phyloP scores from a whole-genome alignment of 257 asterid species.

The Plantago major region DNA sequence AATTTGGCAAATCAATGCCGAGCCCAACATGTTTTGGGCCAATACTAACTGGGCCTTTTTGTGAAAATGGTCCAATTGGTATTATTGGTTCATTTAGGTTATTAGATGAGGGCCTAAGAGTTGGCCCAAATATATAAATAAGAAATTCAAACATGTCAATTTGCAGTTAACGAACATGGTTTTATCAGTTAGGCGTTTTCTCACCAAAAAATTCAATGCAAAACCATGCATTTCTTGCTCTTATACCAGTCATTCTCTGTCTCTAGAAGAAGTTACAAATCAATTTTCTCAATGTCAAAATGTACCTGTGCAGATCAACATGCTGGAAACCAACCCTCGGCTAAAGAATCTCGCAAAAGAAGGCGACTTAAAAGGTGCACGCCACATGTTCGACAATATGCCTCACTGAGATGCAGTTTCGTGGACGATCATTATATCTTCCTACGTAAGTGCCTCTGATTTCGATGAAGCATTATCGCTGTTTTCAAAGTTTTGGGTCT shows the following conservation, averaged over 20 bases:
- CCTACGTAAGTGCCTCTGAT: conserved; percentile 55
- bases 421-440: conserved; percentile 84
- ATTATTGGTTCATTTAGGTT: too few relatives aligned
- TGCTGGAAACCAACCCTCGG: conserved; percentile 47
- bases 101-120: too few relatives aligned
- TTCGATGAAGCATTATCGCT: conserved; percentile 61
- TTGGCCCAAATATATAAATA: too few relatives aligned
- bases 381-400: conserved; percentile 65
- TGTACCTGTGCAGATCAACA: conserved; percentile 24
- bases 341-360: conserved; percentile 38
- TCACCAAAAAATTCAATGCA: conserved; percentile 31
- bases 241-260: conserved; percentile 28
- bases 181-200: conserved; percentile 27
- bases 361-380: conserved; percentile 57
- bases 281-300: conserved; percentile 17
- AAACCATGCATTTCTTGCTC: conserved; percentile 35
- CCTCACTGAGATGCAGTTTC: conserved; percentile 67
- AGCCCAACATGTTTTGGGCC: too few relatives aligned
- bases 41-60: too few relatives aligned
- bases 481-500: conserved; percentile 57
- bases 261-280: conserved; percentile 20
- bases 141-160: not conserved
- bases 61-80: too few relatives aligned
- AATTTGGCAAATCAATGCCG: too few relatives aligned
- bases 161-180: conserved; percentile 26